Evolutionary conservation across 805 yeast species (phyloP), one percentile per base, ranked within the genome.

Genomic region (Cyberlindnera nakhonratchasimensis): DNA sequence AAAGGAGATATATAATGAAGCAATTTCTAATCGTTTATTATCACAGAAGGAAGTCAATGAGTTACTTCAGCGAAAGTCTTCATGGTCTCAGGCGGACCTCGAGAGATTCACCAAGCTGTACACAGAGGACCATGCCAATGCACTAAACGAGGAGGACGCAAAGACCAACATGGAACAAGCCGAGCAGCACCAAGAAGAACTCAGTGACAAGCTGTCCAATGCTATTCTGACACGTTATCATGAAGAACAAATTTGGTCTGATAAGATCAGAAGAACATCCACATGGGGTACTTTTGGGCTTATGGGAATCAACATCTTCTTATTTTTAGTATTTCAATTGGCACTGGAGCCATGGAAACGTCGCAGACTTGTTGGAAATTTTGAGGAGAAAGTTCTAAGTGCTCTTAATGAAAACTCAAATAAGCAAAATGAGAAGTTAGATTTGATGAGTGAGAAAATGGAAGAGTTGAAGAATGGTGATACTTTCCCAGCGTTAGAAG

Each of bases 161-260:
- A 75, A 77, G 33, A 51, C 50, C 9, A 53, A 58, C 10, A 67
- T 90, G 30, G 72, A 70, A 18, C 62, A 66, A 20, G 69, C 79
- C 1, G 97, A 90, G 52, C 59, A 56, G 2, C 59, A 63, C 35
- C 85, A 82, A 31, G 96, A 89, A 42, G 80, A 80, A 9, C 62
- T 82, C 16, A 91, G 85, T 51, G 73, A 79, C 41, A 76, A 73
- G 43, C 65, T 89, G 35, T 81, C 88, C 14, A 80, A 80, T 43
- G 82, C 86, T 45, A 93, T 93, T 14, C 69, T 91, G 56, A 80
- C 89, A 2, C 70, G 98, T 52, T 93, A 93, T 56, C 96, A 91
- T 49, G 98, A 93, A 61, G 99, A 93, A 57, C 98, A 93, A 63
- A 79, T 93, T 7, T 93, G 99, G 98, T 87, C 96, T 2, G 99